Base-by-base conservation (phyloP, 441 rosid genomes). In the Syzygium malaccense region DNA sequence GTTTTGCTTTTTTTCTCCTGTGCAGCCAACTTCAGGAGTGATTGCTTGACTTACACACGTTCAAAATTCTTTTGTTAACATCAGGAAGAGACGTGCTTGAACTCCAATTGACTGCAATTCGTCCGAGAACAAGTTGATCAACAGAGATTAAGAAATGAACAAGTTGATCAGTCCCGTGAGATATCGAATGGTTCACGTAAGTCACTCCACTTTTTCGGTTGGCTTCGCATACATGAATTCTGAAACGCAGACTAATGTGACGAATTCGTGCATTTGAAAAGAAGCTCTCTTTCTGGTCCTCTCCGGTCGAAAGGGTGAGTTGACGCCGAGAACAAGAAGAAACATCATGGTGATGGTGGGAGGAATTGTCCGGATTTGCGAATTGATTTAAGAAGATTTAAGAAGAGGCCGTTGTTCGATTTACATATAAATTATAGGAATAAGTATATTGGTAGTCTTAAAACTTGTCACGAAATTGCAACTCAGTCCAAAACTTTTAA, bases 91-190 rank as follows among this genome's bases (percentile, higher is more conserved):
- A 62, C 33, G n/a, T 62, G 19, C 32, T 62, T n/a, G 33, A 62
- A 62, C 68, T 28, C 4, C 0, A n/a, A 4, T n/a, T n/a, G 10
- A 62, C 3, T 4, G 3, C 4, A 8, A 14, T 8, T n/a, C 1
- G 20, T 18, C 37, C 0, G 30, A 11, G 71, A 30, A 64, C 37
- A 15, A n/a, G 37, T 64, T 30, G 71, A 64, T 64, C 11, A 3
- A 64, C 37, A 64, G 15, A 64, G 71, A 64, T n/a, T 15, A n/a
- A n/a, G 20, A n/a, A n/a, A 30, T 30, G 71, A 15, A n/a, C 18
- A 60, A 41, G 45, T 41, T 41, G 45, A 41, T 28, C 20, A 15
- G 71, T 62, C 20, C 37, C 45, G n/a, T 7, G 33, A 62, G 37
- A n/a, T n/a, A 62, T n/a, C 37, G 15, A 33, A 71, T 9, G 28